Evolutionary conservation across 768 basidiomycete species (phyloP).

Genomic region (Lactifluus echinatus): DNA sequence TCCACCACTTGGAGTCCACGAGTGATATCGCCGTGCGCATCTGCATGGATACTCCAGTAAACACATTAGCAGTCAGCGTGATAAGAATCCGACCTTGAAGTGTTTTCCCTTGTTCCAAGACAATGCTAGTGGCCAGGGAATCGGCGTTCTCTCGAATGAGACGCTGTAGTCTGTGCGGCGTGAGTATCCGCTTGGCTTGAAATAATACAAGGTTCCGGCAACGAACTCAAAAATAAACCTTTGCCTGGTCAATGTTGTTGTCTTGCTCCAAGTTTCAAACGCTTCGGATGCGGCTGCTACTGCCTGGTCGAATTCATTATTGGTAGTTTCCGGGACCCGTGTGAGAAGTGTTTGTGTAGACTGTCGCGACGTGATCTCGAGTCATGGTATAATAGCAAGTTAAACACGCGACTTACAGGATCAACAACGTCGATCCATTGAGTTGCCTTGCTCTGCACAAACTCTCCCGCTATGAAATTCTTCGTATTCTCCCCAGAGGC

Average conservation of each 20-base stretch:
- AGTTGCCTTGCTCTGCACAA: constrained; percentile 67
- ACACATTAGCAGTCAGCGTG: background rate
- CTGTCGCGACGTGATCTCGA: constrained; percentile 32
- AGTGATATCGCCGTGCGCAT: constrained; percentile 91
- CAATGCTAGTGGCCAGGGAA: constrained; percentile 80
- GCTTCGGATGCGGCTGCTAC: constrained; percentile 78
- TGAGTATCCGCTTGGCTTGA: background rate
- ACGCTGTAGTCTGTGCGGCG: constrained; percentile 62
- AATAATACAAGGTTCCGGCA: background rate
- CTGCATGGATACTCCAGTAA: constrained; percentile 30
- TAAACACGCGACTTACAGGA: constrained; percentile 48
- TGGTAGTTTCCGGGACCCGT: constrained; percentile 82
- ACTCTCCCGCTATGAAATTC: constrained; percentile 89
- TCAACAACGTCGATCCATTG: constrained; percentile 86
- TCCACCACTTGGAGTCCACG: constrained; percentile 89
- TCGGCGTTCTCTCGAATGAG: constrained; percentile 81
- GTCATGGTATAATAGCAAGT: background rate
- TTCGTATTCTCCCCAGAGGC: constrained; percentile 81
- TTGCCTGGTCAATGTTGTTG: constrained; percentile 81
- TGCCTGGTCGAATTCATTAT: constrained; percentile 72
- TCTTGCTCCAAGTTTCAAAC: constrained; percentile 81
- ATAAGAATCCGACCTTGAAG: constrained; percentile 48
- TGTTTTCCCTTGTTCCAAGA: constrained; percentile 95
- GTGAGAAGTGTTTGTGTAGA: constrained; percentile 87
- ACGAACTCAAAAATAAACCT: constrained; percentile 81